Base-by-base conservation (phyloP, 306 rosid genomes). In the Vigna unguiculata region DNA sequence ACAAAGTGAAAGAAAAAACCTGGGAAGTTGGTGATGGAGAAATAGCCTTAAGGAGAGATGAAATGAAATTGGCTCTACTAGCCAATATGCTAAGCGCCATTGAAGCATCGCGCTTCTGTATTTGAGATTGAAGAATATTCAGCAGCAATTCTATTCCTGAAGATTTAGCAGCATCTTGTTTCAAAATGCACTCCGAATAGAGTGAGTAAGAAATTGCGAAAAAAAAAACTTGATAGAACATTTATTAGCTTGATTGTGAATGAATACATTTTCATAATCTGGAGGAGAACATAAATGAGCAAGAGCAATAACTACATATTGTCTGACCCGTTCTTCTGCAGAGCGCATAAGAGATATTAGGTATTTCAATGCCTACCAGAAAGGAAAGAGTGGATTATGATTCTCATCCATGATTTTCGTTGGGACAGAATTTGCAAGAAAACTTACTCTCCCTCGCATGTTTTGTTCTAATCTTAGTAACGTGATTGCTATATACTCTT, bases 1-100 rank as follows among this genome's bases (percentile, higher is more conserved):
- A 69, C 22, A 0, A 54, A 60, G 6, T 62, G 61, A 32, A 32
- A 32, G n/a, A n/a, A 5, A 0, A 41, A 30, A 85, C 99, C 97
- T 91, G 92, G 28, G 86, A 89, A 55, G 92, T 85, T 70, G 98
- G 97, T 46, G 97, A 89, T 49, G 85, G 93, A 58, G 96, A 91
- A 77, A 93, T 96, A 54, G 87, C 90, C 84, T 86, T 91, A 48
- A 78, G 78, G 45, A 86, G 89, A 85, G 97, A 84, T 74, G 80
- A 82, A 67, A 85, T 2, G 16, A 4, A 58, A 76, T 43, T 77
- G 72, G 90, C 81, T 89, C 86, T 90, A 73, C 80, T 59, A 32
- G 99, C 96, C 84, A 95, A 80, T 83, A 82, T 86, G 83, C 83
- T 84, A 55, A 95, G 84, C 4, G 99, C 99, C 76, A 69, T 80